Conservation (phyloP, 495 filamentous ascomycete genomes). For the Talaromyces adpressus region DNA sequence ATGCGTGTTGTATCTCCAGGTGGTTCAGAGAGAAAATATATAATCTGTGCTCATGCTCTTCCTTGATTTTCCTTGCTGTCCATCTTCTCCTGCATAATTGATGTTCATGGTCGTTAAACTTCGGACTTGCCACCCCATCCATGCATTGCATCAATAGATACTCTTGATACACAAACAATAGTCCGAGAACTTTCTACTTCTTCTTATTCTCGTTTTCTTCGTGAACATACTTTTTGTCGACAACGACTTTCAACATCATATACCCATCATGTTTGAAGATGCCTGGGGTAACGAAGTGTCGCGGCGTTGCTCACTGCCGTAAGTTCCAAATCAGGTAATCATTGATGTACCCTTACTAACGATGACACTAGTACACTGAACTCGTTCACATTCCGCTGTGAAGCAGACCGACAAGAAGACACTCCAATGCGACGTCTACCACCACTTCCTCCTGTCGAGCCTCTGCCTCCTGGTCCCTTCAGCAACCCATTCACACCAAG, state of each 20-base stretch:
- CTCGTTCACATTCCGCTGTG: conserved; percentile 7
- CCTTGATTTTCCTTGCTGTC: not conserved
- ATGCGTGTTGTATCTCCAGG: not conserved
- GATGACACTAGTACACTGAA: conserved; percentile 4
- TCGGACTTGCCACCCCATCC: not conserved
- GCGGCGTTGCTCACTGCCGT: conserved; percentile 37
- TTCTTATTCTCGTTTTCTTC: not conserved
- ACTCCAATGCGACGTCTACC: conserved; percentile 27
- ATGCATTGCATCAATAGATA: conserved; percentile 7
- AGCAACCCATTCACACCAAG: conserved; percentile 30
- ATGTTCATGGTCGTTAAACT: not conserved
- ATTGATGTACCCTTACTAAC: not conserved
- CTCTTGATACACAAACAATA: not conserved
- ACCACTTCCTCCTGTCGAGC: conserved; percentile 35
- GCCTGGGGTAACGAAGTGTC: conserved; percentile 27
- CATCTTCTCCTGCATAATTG: not conserved
- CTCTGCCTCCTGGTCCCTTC: conserved; percentile 37
- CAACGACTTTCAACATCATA: not conserved
- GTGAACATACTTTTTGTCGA: not conserved
- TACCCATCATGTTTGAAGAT: conserved; percentile 25
- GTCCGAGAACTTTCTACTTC: not conserved
- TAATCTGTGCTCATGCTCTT: conserved; percentile 6
- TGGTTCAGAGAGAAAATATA: not conserved
- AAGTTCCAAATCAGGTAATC: conserved; percentile 12
- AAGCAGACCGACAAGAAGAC: conserved; percentile 7